Conservation (phyloP, 2,329 filamentous ascomycete genomes). For the Trichoderma asperellum region DNA sequence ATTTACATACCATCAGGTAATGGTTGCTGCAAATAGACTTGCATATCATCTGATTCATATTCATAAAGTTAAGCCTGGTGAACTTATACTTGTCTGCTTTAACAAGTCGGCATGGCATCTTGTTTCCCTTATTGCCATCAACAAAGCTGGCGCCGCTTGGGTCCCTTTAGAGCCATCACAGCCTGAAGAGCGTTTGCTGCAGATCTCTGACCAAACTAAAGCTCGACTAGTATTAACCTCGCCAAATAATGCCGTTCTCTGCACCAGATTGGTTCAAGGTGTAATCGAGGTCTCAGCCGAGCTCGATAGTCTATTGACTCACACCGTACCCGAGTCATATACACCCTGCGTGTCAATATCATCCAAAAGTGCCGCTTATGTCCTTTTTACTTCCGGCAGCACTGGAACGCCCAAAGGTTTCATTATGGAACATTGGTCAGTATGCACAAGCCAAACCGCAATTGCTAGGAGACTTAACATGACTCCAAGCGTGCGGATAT, state of each 20-base stretch:
- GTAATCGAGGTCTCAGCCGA: not conserved
- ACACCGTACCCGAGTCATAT: accelerated
- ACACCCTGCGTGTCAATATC: not conserved
- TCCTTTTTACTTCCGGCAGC: slow-evolving; percentile 32
- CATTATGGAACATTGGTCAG: slow-evolving; percentile 30
- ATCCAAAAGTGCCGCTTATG: slow-evolving; percentile 29
- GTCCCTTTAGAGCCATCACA: slow-evolving; percentile 28
- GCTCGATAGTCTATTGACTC: not conserved
- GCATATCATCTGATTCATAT: slow-evolving; percentile 22
- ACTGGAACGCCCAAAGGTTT: slow-evolving; percentile 33
- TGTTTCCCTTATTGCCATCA: slow-evolving; percentile 30
- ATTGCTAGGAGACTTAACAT: not conserved
- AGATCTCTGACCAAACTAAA: not conserved
- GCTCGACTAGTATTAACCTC: not conserved
- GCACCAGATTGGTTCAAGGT: not conserved
- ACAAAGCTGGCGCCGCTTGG: slow-evolving; percentile 30
- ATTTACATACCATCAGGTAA: slow-evolving; percentile 46
- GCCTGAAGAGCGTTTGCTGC: not conserved
- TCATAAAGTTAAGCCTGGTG: slow-evolving; percentile 27
- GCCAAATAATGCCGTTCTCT: accelerated
- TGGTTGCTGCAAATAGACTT: slow-evolving; percentile 15
- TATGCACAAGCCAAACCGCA: slow-evolving; percentile 15
- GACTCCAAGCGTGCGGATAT: not conserved
- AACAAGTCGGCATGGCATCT: slow-evolving; percentile 27
- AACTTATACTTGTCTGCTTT: slow-evolving; percentile 22